A percentile compares a stretch with the other conserved stretches of the same genome.
Evolutionary conservation across 2,329 filamentous ascomycete species (phyloP).

Genomic region (Aspergillus sp.): DNA sequence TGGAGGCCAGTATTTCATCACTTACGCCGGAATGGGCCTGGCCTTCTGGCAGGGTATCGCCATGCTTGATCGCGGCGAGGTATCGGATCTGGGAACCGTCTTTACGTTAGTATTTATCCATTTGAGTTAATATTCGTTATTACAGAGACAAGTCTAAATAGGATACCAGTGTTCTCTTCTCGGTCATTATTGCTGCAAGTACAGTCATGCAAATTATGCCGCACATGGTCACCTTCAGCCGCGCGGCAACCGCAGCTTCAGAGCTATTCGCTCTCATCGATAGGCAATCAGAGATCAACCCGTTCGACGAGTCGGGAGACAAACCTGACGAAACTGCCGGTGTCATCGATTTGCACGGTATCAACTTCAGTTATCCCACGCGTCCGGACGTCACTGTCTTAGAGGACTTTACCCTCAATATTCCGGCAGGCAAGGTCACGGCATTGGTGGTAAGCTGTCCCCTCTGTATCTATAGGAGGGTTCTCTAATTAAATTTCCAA

Average conservation of each 20-base stretch:
- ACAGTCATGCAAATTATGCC: constrained; percentile 84
- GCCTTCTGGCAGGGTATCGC: constrained; percentile 82
- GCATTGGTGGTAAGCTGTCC: constrained; percentile 63
- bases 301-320: constrained; percentile 66
- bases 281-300: constrained; percentile 78
- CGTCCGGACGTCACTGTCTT: constrained; percentile 87
- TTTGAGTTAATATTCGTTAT: constrained; percentile 5
- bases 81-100: constrained; percentile 58
- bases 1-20: constrained; percentile 75
- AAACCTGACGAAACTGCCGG: constrained; percentile 74
- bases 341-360: constrained; percentile 73
- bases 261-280: constrained; percentile 97
- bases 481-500: too few relatives aligned
- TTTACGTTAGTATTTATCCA: constrained; percentile 33
- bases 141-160: constrained; percentile 10
- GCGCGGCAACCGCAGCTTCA: constrained; percentile 74
- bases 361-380: constrained; percentile 94
- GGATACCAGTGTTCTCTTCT: constrained; percentile 66
- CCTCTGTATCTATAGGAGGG: too few relatives aligned
- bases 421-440: constrained; percentile 88
- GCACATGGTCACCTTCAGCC: constrained; percentile 82
- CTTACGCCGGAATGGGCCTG: constrained; percentile 86
- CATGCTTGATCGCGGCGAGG: constrained; percentile 68
- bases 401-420: constrained; percentile 73
- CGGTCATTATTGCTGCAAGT: constrained; percentile 90